These are phyloP conservation scores for Panaeolus papilionaceus DNA, from an alignment of 768 basidiomycete genomes.

Conservation along the genomic window DNA sequence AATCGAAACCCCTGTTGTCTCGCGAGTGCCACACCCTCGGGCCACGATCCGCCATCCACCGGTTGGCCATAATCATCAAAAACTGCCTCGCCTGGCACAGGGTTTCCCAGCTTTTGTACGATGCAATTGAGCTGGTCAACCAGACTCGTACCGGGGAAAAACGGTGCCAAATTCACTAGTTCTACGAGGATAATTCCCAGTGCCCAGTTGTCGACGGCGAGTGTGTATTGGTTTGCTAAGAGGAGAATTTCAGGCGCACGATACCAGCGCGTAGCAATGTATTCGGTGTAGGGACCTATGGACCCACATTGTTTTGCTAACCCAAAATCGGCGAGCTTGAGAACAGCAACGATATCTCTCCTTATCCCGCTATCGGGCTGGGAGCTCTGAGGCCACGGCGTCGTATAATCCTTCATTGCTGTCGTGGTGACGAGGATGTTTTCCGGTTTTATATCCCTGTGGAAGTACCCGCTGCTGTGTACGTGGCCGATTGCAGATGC, in stretches of 20 bases:
- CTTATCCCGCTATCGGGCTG: slow-evolving; percentile 63
- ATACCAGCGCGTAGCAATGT: slow-evolving; percentile 96
- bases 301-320: slow-evolving; percentile 83
- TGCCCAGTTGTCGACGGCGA: slow-evolving; percentile 98
- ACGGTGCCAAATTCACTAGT: slow-evolving; percentile 84
- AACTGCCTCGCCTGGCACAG: slow-evolving; percentile 58
- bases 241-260: slow-evolving; percentile 94
- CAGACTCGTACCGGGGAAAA: slow-evolving; percentile 92
- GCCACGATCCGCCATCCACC: slow-evolving; percentile 87
- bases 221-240: slow-evolving; percentile 83
- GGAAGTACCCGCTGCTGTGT: slow-evolving; percentile 88
- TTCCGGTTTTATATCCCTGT: slow-evolving; percentile 98
- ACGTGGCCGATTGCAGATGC: slow-evolving; percentile 87
- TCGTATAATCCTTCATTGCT: slow-evolving; percentile 85
- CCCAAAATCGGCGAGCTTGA: slow-evolving; percentile 96
- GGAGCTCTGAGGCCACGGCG: slow-evolving; percentile 56
- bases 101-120: slow-evolving; percentile 86
- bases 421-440: slow-evolving; percentile 96
- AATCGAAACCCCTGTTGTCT: slow-evolving; percentile 80
- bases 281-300: slow-evolving; percentile 92
- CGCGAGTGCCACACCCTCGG: slow-evolving; percentile 82
- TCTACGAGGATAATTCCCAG: slow-evolving; percentile 95
- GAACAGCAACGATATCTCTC: slow-evolving; percentile 88
- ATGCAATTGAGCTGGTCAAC: slow-evolving; percentile 87
- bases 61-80: slow-evolving; percentile 65